phyloP scores from a whole-genome alignment of 2,329 filamentous ascomycete species.

The Xylariaceae sp. region DNA sequence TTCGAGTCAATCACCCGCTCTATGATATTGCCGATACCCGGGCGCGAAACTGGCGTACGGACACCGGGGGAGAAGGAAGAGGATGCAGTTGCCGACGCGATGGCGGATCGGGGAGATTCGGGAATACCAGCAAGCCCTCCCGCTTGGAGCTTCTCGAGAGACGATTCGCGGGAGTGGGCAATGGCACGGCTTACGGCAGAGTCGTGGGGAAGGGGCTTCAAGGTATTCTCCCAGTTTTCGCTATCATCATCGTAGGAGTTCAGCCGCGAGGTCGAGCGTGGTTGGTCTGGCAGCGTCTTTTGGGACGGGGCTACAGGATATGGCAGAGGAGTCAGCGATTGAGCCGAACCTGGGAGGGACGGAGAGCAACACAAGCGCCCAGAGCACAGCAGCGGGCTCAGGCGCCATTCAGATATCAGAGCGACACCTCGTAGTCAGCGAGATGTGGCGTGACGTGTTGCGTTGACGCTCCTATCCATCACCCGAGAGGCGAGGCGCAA shows the following conservation, averaged over 20 bases:
- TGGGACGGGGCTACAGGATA: slow-evolving; percentile 47
- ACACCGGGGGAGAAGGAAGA: slow-evolving; percentile 35
- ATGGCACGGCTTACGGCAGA: slow-evolving; percentile 33
- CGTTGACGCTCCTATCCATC: neutral
- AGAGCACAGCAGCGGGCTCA: slow-evolving; percentile 8
- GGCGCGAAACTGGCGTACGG: slow-evolving; percentile 38
- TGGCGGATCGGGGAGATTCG: slow-evolving; percentile 26
- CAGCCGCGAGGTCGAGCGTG: slow-evolving; percentile 45
- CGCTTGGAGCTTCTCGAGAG: slow-evolving; percentile 47
- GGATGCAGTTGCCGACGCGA: too few species aligned
- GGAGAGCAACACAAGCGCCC: neutral
- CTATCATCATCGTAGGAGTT: slow-evolving; percentile 46
- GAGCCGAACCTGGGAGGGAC: slow-evolving; percentile 13
- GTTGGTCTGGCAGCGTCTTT: slow-evolving; percentile 51
- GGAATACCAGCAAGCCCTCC: slow-evolving; percentile 28
- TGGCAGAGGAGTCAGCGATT: slow-evolving; percentile 25
- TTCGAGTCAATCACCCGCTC: slow-evolving; percentile 54
- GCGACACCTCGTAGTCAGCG: too few species aligned
- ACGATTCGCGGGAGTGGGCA: slow-evolving; percentile 54
- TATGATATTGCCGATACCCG: slow-evolving; percentile 37
- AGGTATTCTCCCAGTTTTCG: slow-evolving; percentile 44
- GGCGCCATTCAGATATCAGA: too few species aligned
- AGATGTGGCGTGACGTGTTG: slow-evolving; percentile 4
- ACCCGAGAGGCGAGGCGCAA: neutral
- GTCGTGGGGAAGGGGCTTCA: slow-evolving; percentile 43